A percentile compares a stretch with the other conserved stretches of the same genome.
phyloP scores from a whole-genome alignment of 257 asterid species.

The Salvia splendens region DNA sequence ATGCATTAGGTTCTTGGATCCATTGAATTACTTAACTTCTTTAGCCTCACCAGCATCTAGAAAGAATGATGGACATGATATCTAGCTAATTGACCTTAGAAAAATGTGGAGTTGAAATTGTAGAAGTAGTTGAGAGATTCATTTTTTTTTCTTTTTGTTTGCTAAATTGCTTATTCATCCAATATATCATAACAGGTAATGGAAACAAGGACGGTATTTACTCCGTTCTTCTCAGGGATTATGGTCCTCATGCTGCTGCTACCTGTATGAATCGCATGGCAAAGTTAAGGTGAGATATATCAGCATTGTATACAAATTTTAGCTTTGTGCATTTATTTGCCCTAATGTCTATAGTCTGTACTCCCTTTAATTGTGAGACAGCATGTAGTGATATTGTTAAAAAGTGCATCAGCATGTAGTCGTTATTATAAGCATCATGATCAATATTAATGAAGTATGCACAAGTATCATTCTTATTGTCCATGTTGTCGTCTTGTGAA shows the following conservation, averaged over 20 bases:
- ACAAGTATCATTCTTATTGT: conserved; percentile 16
- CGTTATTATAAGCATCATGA: neutral
- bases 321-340: conserved; percentile 10
- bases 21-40: conserved; percentile 15
- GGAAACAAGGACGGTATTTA: conserved; percentile 94
- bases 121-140: conserved; percentile 1
- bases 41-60: neutral
- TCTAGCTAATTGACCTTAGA: conserved; percentile 14
- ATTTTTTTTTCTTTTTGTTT: conserved; percentile 10
- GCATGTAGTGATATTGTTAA: too few relatives aligned
- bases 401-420: neutral
- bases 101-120: conserved; percentile 17
- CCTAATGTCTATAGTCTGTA: neutral
- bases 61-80: neutral
- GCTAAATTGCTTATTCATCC: conserved; percentile 20
- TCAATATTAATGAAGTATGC: conserved; percentile 4
- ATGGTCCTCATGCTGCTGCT: conserved; percentile 83
- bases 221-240: conserved; percentile 94
- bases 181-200: conserved; percentile 64
- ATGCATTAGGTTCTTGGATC: neutral
- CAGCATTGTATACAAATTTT: conserved; percentile 8
- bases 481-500: neutral
- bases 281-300: conserved; percentile 68
- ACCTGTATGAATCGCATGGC: conserved; percentile 97
- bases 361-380: conserved; percentile 10